phyloP scores from a whole-genome alignment of 75 land plant genomes.

The Chamaecyparis obtusa region DNA sequence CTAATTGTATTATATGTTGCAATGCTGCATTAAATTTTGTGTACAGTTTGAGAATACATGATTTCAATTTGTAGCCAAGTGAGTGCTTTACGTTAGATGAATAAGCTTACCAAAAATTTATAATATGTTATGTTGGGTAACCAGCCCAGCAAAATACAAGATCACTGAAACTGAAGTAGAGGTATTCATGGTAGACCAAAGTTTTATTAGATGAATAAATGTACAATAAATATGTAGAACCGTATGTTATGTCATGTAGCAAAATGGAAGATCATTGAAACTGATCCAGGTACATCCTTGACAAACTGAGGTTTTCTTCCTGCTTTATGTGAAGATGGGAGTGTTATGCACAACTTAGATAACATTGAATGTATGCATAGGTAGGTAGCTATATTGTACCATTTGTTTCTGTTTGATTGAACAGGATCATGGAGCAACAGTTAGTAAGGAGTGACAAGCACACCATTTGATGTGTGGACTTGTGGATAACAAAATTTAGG shows the following conservation, averaged over 20 bases:
- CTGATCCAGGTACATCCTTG: background rate
- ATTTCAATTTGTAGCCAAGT: background rate
- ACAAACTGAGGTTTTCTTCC: background rate
- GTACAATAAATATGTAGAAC: background rate
- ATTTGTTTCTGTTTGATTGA: background rate
- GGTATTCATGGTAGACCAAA: background rate
- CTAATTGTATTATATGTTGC: background rate
- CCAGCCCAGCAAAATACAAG: background rate
- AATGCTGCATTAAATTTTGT: background rate
- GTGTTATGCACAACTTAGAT: background rate
- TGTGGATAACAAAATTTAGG: background rate
- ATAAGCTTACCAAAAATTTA: background rate
- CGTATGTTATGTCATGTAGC: background rate
- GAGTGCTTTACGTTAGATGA: background rate
- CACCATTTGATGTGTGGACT: background rate
- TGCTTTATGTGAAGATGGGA: background rate
- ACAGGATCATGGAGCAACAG: background rate
- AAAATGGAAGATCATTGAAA: background rate
- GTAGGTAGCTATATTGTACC: background rate
- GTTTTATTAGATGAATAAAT: background rate
- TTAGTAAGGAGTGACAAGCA: background rate
- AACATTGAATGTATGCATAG: background rate
- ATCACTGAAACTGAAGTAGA: background rate
- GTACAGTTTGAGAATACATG: background rate
- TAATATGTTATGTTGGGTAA: background rate